phyloP scores from a whole-genome alignment of 305 asterid species.

The Plantago rigida region DNA sequence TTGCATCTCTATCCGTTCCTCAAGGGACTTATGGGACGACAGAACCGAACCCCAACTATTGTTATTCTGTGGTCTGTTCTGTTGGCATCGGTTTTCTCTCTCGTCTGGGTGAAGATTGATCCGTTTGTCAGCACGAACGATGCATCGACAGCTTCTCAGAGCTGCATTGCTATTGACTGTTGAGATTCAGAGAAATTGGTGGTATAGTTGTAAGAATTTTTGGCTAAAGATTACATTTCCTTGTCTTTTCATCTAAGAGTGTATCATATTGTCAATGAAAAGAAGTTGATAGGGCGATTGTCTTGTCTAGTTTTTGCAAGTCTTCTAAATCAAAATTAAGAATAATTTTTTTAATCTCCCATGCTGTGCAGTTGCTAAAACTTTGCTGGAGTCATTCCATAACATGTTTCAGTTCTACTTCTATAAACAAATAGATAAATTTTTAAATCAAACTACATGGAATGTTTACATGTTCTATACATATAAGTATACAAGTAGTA shows the following conservation, averaged over 20 bases:
- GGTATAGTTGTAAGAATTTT: slow-evolving; percentile 4
- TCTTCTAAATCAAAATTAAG: no score
- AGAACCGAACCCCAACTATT: slow-evolving; percentile 84
- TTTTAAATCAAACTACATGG: no score
- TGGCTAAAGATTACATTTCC: background rate
- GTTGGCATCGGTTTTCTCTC: slow-evolving; percentile 87
- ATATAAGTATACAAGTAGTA: no score
- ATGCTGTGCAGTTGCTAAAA: no score
- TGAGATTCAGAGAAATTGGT: slow-evolving; percentile 22
- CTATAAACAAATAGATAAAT: no score
- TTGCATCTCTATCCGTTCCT: slow-evolving; percentile 83
- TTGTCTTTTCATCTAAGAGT: slow-evolving; percentile 1
- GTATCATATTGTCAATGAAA: background rate
- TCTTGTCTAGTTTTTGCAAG: slow-evolving; percentile 22
- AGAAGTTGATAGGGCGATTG: slow-evolving; percentile 12
- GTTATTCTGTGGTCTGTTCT: slow-evolving; percentile 87
- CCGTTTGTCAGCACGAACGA: slow-evolving; percentile 59
- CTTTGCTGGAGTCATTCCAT: no score
- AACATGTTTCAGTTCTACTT: no score
- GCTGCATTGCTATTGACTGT: slow-evolving; percentile 82
- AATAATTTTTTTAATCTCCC: no score
- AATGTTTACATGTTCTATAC: no score
- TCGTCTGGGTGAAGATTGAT: slow-evolving; percentile 86
- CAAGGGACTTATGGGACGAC: slow-evolving; percentile 91
- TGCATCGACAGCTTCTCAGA: slow-evolving; percentile 43